Evolutionary conservation across 108 stramenopile species (phyloP).

Genomic region (Cyclotella atomus): DNA sequence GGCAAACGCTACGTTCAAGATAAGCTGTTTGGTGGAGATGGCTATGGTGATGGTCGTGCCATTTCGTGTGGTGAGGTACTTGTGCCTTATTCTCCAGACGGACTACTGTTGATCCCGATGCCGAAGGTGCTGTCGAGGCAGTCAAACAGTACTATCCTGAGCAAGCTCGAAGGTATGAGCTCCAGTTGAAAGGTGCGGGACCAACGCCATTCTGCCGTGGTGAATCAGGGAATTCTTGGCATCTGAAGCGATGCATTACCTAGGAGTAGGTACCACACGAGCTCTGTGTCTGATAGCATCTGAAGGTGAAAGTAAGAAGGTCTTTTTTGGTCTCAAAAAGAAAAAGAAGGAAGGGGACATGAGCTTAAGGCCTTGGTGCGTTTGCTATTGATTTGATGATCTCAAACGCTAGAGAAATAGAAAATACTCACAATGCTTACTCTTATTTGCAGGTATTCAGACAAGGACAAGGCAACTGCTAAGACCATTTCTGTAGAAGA

Average conservation of each 20-base stretch:
- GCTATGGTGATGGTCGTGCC: conserved; percentile 91
- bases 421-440: no score
- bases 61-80: conserved; percentile 78
- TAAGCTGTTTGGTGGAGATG: conserved; percentile 87
- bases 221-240: conserved; percentile 94
- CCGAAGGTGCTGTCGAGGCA: background rate
- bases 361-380: conserved; percentile 70
- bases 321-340: conserved; percentile 9
- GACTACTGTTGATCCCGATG: background rate
- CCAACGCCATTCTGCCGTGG: conserved; percentile 94
- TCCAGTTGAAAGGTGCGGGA: conserved; percentile 97
- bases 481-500: conserved; percentile 67
- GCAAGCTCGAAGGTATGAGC: conserved; percentile 64
- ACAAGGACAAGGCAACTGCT: conserved; percentile 22
- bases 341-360: conserved; percentile 46
- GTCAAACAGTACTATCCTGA: conserved; percentile 22
- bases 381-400: no score
- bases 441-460: no score
- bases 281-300: conserved; percentile 79
- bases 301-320: conserved; percentile 25
- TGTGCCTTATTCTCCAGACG: conserved; percentile 6
- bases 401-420: no score
- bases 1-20: conserved; percentile 76
- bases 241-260: conserved; percentile 93
- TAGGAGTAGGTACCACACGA: conserved; percentile 90